A percentile compares a stretch with the other conserved stretches of the same genome.
Conservation (phyloP, 169 alveolate genomes). For the Plasmodium cynomolgi region DNA sequence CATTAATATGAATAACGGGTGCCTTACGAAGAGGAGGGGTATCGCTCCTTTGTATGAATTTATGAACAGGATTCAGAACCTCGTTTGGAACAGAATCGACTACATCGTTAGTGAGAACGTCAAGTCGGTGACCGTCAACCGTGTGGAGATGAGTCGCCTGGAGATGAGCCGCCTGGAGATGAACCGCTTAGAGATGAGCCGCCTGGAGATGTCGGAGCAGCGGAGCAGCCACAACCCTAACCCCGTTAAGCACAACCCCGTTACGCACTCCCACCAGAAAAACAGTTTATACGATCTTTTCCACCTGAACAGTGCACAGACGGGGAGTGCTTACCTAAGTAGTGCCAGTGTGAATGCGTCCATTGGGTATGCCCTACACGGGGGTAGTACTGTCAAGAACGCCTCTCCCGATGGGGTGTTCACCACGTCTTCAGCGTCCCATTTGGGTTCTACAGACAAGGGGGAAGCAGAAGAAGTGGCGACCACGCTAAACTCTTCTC, state of each 20-base stretch:
- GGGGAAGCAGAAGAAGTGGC: background rate
- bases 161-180: background rate
- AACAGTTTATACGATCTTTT: too few relatives aligned
- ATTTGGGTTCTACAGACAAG: background rate
- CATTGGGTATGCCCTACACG: background rate
- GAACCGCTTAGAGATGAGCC: background rate
- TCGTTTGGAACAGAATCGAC: conserved; percentile 33
- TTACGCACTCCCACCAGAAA: background rate
- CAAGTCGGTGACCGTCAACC: background rate
- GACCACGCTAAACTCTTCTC: background rate
- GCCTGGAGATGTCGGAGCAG: background rate
- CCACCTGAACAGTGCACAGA: background rate
- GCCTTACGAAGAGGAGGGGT: background rate
- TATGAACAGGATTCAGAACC: conserved; percentile 18
- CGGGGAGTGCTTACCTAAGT: background rate
- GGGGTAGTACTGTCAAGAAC: background rate
- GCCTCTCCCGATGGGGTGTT: background rate
- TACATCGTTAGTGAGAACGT: conserved; percentile 22
- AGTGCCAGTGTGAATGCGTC: background rate
- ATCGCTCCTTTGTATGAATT: conserved; percentile 16
- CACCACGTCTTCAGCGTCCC: background rate
- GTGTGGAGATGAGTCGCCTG: background rate
- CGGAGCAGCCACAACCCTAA: too few relatives aligned
- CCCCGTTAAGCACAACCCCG: too few relatives aligned
- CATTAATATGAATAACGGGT: conserved; percentile 18